phyloP scores from a whole-genome alignment of 1,284 basidiomycete genomes.

The Heterobasidion occidentale region DNA sequence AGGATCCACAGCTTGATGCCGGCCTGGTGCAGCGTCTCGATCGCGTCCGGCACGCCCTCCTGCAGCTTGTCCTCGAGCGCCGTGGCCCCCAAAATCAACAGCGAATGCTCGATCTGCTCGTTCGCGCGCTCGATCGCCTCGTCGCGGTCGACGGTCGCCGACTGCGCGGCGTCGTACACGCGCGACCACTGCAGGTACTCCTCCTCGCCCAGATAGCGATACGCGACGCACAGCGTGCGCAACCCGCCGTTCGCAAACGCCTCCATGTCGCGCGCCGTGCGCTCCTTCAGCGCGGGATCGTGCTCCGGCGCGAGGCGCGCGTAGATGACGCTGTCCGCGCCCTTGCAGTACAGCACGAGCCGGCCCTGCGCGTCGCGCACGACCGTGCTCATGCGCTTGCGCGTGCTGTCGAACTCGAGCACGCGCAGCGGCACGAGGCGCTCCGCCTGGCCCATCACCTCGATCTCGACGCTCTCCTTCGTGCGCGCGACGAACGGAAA shows the following conservation, averaged over 20 bases:
- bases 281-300: constrained; percentile 66
- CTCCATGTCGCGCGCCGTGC: constrained; percentile 85
- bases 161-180: constrained; percentile 76
- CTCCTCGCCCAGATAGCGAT: constrained; percentile 72
- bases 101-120: constrained; percentile 76
- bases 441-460: constrained; percentile 87
- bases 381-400: constrained; percentile 92
- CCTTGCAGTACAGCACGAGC: constrained; percentile 87
- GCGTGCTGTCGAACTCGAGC: constrained; percentile 89
- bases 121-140: constrained; percentile 87
- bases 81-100: constrained; percentile 87
- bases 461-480: constrained; percentile 78
- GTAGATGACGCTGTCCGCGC: constrained; percentile 95
- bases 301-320: constrained; percentile 73
- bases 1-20: constrained; percentile 98
- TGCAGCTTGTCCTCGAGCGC: constrained; percentile 97
- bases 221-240: constrained; percentile 88
- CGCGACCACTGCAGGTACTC: constrained; percentile 83
- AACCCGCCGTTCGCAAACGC: constrained; percentile 89
- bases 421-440: constrained; percentile 74
- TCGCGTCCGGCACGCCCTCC: constrained; percentile 94
- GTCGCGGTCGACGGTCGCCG: constrained; percentile 73
- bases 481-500: constrained; percentile 84
- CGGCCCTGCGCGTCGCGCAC: constrained; percentile 78
- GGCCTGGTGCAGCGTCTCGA: constrained; percentile 85